These are phyloP conservation scores for Cnidoscolus chayamansa DNA, from an alignment of 441 rosid genomes.

Conservation along the genomic window DNA sequence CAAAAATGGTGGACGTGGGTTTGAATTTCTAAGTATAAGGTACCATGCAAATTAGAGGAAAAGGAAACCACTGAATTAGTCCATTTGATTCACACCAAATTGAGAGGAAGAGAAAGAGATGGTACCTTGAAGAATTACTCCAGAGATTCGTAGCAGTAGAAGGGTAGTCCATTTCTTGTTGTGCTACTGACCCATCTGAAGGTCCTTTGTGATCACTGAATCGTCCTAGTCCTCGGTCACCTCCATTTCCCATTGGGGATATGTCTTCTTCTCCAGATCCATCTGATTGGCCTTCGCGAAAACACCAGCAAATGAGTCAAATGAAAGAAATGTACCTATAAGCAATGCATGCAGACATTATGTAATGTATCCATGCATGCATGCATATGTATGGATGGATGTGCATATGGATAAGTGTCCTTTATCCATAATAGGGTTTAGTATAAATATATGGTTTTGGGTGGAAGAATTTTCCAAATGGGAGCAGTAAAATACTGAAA, in stretches of 20 bases:
- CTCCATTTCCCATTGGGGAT: constrained; percentile 38
- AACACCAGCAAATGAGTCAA: background rate
- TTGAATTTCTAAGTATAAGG: constrained; percentile 22
- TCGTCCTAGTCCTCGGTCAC: constrained; percentile 27
- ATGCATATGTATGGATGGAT: constrained; percentile 7
- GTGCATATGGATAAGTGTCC: background rate
- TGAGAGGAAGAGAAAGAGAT: no score
- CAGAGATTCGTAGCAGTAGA: constrained; percentile 46
- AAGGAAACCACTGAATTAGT: background rate
- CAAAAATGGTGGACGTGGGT: constrained; percentile 28
- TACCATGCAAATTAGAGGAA: constrained; percentile 18
- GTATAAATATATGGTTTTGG: background rate
- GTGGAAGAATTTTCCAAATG: constrained; percentile 16
- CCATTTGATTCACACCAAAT: background rate
- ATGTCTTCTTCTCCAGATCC: constrained; percentile 77
- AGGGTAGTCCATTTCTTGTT: constrained; percentile 44
- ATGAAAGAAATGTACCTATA: background rate
- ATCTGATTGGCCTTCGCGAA: constrained; percentile 47
- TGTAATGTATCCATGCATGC: constrained; percentile 6
- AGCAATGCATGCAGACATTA: no score
- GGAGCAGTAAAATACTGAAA: constrained; percentile 12
- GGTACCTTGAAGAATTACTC: constrained; percentile 75
- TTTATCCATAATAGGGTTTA: constrained; percentile 16
- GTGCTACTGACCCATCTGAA: constrained; percentile 35
- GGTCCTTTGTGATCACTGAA: constrained; percentile 42